Conservation (phyloP, 2,329 filamentous ascomycete genomes). For the Emericellopsis atlantica region DNA sequence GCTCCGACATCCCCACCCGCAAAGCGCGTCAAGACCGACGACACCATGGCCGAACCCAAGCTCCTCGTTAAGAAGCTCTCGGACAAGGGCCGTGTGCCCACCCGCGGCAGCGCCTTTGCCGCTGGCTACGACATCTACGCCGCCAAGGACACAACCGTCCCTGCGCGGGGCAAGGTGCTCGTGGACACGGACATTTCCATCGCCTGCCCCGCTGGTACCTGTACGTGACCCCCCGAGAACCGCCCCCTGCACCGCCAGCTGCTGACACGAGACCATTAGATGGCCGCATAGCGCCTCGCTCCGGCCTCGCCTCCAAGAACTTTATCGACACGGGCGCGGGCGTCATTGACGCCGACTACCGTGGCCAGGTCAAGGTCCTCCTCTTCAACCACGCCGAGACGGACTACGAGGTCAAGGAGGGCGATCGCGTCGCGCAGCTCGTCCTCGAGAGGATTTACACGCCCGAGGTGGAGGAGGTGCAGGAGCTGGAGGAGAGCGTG, state of each 20-base stretch:
- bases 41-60: constrained; percentile 20
- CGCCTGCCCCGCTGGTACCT: constrained; percentile 80
- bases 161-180: constrained; percentile 69
- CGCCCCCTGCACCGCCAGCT: too few relatives aligned
- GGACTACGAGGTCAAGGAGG: constrained; percentile 72
- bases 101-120: constrained; percentile 76
- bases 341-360: constrained; percentile 96
- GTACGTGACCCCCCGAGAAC: constrained; percentile 46
- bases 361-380: constrained; percentile 85
- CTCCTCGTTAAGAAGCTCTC: constrained; percentile 84
- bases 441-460: constrained; percentile 91
- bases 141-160: constrained; percentile 61
- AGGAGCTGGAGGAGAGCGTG: constrained; percentile 80
- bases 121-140: constrained; percentile 93
- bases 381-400: constrained; percentile 83
- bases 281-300: constrained; percentile 79
- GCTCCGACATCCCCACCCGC: constrained; percentile 58
- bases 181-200: constrained; percentile 89
- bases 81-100: constrained; percentile 67
- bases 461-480: constrained; percentile 80
- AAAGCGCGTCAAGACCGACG: constrained; percentile 62
- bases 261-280: constrained; percentile 33
- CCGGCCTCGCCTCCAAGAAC: constrained; percentile 84
- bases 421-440: constrained; percentile 87
- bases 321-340: constrained; percentile 94